phyloP scores from a whole-genome alignment of 805 yeast genomes.

The Candida boleticola region DNA sequence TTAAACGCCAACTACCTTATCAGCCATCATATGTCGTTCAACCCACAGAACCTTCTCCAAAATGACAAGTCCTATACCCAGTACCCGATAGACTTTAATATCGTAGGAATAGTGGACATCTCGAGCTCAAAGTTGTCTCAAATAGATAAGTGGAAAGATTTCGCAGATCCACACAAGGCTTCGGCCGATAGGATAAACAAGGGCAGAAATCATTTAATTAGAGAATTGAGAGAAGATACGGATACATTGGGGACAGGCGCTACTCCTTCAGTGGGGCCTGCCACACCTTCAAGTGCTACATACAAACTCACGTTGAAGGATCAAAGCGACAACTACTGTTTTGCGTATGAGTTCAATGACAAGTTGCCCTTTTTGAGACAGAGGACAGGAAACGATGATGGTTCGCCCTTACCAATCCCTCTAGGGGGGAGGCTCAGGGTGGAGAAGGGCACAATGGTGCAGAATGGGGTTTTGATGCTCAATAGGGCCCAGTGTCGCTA shows the following conservation, averaged over 20 bases:
- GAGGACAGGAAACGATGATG: slow-evolving; percentile 6
- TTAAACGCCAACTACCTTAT: no score
- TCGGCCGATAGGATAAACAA: slow-evolving; percentile 53
- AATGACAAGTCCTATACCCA: slow-evolving; percentile 10
- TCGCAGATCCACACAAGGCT: slow-evolving; percentile 56
- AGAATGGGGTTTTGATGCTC: slow-evolving; percentile 46
- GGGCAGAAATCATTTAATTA: slow-evolving; percentile 33
- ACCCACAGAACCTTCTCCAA: slow-evolving; percentile 10
- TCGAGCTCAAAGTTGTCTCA: slow-evolving; percentile 50
- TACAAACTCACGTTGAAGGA: slow-evolving; percentile 63
- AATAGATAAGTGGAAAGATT: slow-evolving; percentile 52
- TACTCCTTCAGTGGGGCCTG: slow-evolving; percentile 4
- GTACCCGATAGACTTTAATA: slow-evolving; percentile 44
- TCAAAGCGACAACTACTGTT: slow-evolving; percentile 45
- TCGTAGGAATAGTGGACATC: slow-evolving; percentile 54
- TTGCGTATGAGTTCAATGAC: slow-evolving; percentile 54
- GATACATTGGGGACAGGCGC: slow-evolving; percentile 6
- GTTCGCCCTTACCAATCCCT: slow-evolving; percentile 38
- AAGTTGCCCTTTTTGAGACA: slow-evolving; percentile 47
- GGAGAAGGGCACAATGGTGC: slow-evolving; percentile 44
- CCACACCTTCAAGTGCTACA: slow-evolving; percentile 16
- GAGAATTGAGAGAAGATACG: slow-evolving; percentile 49
- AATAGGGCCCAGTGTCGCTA: slow-evolving; percentile 29
- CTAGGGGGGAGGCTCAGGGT: slow-evolving; percentile 61
- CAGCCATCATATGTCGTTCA: slow-evolving; percentile 9